Base-by-base conservation (phyloP, 306 rosid species). In the Styphnolobium japonicum region DNA sequence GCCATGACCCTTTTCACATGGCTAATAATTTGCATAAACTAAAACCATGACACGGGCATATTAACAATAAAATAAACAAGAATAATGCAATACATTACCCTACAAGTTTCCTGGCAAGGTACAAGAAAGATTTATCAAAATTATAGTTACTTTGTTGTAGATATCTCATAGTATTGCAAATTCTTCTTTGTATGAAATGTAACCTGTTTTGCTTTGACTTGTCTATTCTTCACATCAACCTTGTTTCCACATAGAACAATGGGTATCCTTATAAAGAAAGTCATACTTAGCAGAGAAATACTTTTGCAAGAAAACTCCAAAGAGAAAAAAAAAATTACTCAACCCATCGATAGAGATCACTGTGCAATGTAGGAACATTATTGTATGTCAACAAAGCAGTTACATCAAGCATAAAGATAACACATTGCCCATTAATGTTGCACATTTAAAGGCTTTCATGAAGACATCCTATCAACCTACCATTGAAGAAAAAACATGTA, bases 71-170 rank as follows among this genome's bases (percentile, higher is more conserved):
- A 18, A 7, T 7, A 15, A 23, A 14, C 14, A 37, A 21, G 0
- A 29, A 16, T 0, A 48, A 55, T 19, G 7, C 31, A 63, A 18
- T 62, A 2, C 34, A 31, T 85, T 89, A 92, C 97, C 94, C 97
- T 9, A 94, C 94, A 52, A 92, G 91, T 73, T 89, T 92, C 63
- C 90, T 88, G 70, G 97, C 94, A 8, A 92, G 84, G 82, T 92
- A 92, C 71, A 92, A 83, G 84, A 92, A 92, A 27, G 97, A 94
- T 34, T 92, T 92, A 82, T 92, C 97, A 14, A 89, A 92, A 65
- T 92, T 92, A 62, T 92, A 92, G 87, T 92, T 92, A 46, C 97
- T 92, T 89, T 92, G n/a, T 92, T 5, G 94, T 94, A 71, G 97
- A 92, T 29, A 92, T 92, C 84, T 92, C 97, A 40, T 92, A 92